These are phyloP conservation scores for Hibiscus trionum DNA, from an alignment of 345 rosid genomes.

Conservation along the genomic window DNA sequence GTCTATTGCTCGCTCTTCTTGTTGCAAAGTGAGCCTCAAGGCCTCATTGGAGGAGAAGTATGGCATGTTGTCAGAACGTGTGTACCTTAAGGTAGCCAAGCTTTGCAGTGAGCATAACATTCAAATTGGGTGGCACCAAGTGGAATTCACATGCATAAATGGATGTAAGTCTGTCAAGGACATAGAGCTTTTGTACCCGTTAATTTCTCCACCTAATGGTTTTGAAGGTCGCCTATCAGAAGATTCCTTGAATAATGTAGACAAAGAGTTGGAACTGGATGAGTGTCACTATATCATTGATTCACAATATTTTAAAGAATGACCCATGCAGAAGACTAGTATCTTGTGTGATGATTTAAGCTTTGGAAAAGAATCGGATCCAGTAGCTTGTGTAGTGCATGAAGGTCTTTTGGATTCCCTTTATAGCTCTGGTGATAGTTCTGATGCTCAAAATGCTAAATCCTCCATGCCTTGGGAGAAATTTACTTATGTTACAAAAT, in stretches of 20 bases:
- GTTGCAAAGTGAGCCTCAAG: slow-evolving; percentile 81
- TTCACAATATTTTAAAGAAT: slow-evolving; percentile 42
- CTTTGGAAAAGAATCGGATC: slow-evolving; percentile 72
- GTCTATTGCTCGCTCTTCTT: slow-evolving; percentile 69
- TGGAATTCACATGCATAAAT: slow-evolving; percentile 66
- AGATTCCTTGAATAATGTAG: slow-evolving; percentile 23
- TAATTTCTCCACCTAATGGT: slow-evolving; percentile 36
- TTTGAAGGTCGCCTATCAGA: slow-evolving; percentile 13
- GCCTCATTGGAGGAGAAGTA: slow-evolving; percentile 64
- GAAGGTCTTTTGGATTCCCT: slow-evolving; percentile 40
- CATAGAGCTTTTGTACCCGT: slow-evolving; percentile 23
- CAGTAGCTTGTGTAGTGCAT: slow-evolving; percentile 67
- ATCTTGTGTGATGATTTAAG: slow-evolving; percentile 77
- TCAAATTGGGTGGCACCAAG: slow-evolving; percentile 80
- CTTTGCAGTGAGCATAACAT: slow-evolving; percentile 88
- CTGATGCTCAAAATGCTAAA: slow-evolving; percentile 22
- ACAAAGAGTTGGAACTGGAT: slow-evolving; percentile 56
- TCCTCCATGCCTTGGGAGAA: slow-evolving; percentile 65
- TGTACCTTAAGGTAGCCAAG: slow-evolving; percentile 87
- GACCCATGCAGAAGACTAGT: slow-evolving; percentile 32
- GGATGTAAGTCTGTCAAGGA: slow-evolving; percentile 64
- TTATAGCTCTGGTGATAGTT: slow-evolving; percentile 18
- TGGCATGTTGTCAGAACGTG: slow-evolving; percentile 64
- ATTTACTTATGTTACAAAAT: slow-evolving; percentile 59
- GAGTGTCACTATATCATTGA: slow-evolving; percentile 81